Evolutionary conservation across 345 rosid species (phyloP).

Genomic region (Populus alba): DNA sequence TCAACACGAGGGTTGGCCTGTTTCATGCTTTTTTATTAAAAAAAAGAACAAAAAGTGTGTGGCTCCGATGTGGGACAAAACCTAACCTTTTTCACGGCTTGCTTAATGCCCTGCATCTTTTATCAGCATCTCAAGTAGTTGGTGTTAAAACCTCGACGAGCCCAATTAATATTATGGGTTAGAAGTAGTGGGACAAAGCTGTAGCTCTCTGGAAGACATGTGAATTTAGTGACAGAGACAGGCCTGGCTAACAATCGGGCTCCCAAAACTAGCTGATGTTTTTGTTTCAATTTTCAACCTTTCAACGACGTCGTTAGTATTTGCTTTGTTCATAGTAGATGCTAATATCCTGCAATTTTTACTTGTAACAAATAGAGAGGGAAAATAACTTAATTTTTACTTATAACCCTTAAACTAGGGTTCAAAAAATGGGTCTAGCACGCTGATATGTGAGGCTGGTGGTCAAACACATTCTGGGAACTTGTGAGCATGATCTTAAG

Average conservation of each 20-base stretch:
- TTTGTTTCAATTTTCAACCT: not conserved
- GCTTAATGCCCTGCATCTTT: not conserved
- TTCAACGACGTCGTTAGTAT: not conserved
- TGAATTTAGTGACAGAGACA: not conserved
- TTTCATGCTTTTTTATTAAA: too few species aligned
- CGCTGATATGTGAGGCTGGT: not conserved
- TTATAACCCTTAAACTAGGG: too few species aligned
- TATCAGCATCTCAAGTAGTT: not conserved
- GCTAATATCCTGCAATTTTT: too few species aligned
- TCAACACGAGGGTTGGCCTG: accelerated
- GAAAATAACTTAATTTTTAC: too few species aligned
- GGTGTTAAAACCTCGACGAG: not conserved
- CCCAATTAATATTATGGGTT: not conserved
- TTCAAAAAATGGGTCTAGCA: not conserved
- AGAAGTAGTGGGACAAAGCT: not conserved
- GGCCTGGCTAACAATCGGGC: not conserved
- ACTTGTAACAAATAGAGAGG: too few species aligned
- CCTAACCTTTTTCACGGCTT: not conserved
- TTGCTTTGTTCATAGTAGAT: too few species aligned
- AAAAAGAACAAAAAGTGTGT: not conserved
- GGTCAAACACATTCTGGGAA: slow-evolving; percentile 4
- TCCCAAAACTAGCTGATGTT: not conserved
- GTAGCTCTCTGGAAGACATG: not conserved
- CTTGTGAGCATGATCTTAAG: slow-evolving; percentile 1
- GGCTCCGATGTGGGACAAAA: not conserved